A percentile compares a stretch with the other conserved stretches of the same genome.
These are phyloP conservation scores for Achlya hypogyna DNA, from an alignment of 352 stramenopile species.

Conservation along the genomic window DNA sequence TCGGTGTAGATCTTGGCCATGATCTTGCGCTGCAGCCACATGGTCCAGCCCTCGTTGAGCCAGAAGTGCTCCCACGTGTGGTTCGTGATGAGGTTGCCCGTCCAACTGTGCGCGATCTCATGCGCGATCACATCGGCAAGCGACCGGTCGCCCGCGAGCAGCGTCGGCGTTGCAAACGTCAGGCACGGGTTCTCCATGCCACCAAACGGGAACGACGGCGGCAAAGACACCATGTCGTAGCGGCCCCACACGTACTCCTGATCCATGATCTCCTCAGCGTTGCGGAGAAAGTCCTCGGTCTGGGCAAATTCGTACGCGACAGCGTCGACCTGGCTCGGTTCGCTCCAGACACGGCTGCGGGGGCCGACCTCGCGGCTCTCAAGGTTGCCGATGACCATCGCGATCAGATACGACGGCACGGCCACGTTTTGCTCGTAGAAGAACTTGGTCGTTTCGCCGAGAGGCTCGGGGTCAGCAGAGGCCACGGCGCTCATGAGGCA, in stretches of 20 bases:
- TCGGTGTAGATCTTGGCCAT: conserved; percentile 30
- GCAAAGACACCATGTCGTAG: conserved; percentile 81
- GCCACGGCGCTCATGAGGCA: conserved; percentile 78
- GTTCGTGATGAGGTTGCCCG: conserved; percentile 78
- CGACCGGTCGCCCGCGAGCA: conserved; percentile 70
- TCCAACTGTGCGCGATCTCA: conserved; percentile 72
- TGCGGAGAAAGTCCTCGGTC: conserved; percentile 60
- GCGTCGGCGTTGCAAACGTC: conserved; percentile 75
- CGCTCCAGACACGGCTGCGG: conserved; percentile 70
- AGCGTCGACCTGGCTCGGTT: conserved; percentile 70
- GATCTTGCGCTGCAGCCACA: conserved; percentile 51
- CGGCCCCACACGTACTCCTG: conserved; percentile 71
- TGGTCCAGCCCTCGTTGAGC: conserved; percentile 84
- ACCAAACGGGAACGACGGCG: conserved; percentile 90
- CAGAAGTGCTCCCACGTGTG: conserved; percentile 83
- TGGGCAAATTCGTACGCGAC: conserved; percentile 64
- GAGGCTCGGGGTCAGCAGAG: conserved; percentile 15
- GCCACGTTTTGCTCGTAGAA: conserved; percentile 75
- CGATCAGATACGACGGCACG: conserved; percentile 77
- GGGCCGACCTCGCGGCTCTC: conserved; percentile 52
- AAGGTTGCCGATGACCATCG: conserved; percentile 73
- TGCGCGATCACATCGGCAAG: conserved; percentile 58
- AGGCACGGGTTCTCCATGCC: conserved; percentile 97
- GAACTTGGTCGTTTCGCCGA: conserved; percentile 32
- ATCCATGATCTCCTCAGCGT: conserved; percentile 67